Evolutionary conservation across 2,329 filamentous ascomycete genomes (phyloP).

Genomic region (Colletotrichum chrysophilum): DNA sequence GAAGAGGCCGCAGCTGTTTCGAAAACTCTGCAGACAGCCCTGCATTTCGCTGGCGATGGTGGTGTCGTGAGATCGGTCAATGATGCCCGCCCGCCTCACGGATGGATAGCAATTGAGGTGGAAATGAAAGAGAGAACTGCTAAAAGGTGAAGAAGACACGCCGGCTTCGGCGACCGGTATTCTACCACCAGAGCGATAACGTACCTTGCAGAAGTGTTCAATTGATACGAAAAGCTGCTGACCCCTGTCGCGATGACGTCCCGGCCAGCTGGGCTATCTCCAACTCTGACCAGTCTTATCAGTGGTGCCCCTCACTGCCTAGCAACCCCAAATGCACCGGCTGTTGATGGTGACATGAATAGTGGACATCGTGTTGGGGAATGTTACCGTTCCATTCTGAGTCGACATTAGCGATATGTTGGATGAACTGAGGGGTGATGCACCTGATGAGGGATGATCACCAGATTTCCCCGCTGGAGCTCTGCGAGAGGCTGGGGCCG

Average conservation of each 20-base stretch:
- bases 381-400: slow-evolving; percentile 17
- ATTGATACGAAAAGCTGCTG: neutral
- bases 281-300: slow-evolving; percentile 7
- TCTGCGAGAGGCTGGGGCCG: neutral
- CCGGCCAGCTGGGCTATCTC: neutral
- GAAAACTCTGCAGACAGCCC: neutral
- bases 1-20: neutral
- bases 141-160: neutral
- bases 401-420: neutral
- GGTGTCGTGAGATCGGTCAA: neutral
- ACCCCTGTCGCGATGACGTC: neutral
- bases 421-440: neutral
- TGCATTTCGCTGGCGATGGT: neutral
- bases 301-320: slow-evolving; percentile 2
- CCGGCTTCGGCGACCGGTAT: neutral
- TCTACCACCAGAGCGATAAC: neutral
- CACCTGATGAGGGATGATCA: neutral
- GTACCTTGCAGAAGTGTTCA: neutral
- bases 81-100: neutral
- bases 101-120: neutral
- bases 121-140: neutral
- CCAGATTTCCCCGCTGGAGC: neutral
- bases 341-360: slow-evolving; percentile 15
- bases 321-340: neutral
- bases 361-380: slow-evolving; percentile 12